phyloP scores from a whole-genome alignment of 805 yeast genomes.

The Grigorovia transvaalensis region DNA sequence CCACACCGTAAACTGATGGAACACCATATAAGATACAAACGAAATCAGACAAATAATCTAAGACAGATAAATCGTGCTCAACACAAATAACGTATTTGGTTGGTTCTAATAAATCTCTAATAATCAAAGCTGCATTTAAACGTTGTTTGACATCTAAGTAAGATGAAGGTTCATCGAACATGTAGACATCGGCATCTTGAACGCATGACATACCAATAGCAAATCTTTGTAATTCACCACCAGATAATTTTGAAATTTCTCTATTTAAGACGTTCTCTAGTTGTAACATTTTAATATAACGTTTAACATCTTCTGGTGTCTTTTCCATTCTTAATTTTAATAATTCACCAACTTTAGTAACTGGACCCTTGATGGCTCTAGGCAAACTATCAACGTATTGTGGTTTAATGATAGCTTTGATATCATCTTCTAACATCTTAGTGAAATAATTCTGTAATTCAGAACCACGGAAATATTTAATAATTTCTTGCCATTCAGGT shows the following conservation, averaged over 20 bases:
- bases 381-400: slow-evolving; percentile 98
- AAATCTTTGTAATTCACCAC: slow-evolving; percentile 98
- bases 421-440: slow-evolving; percentile 83
- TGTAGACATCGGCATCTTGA: slow-evolving; percentile 88
- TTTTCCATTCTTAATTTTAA: slow-evolving; percentile 71
- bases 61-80: slow-evolving; percentile 96
- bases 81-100: slow-evolving; percentile 87
- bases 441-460: slow-evolving; percentile 95
- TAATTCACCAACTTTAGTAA: slow-evolving; percentile 76
- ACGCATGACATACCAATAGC: slow-evolving; percentile 97
- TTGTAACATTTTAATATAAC: slow-evolving; percentile 61
- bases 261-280: slow-evolving; percentile 67
- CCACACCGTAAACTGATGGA: slow-evolving; percentile 98
- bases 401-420: slow-evolving; percentile 96
- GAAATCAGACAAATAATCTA: slow-evolving; percentile 93
- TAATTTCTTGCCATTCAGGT: slow-evolving; percentile 94
- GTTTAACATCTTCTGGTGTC: slow-evolving; percentile 47
- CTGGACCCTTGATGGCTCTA: slow-evolving; percentile 86
- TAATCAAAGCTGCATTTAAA: slow-evolving; percentile 91
- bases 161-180: slow-evolving; percentile 99
- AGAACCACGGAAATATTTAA: slow-evolving; percentile 87
- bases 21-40: slow-evolving; percentile 96
- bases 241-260: slow-evolving; percentile 83
- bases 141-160: slow-evolving; percentile 98
- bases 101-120: slow-evolving; percentile 71